These are phyloP conservation scores for Hordeum pubiflorum DNA, from an alignment of 202 grass and related monocot genomes.

Conservation along the genomic window DNA sequence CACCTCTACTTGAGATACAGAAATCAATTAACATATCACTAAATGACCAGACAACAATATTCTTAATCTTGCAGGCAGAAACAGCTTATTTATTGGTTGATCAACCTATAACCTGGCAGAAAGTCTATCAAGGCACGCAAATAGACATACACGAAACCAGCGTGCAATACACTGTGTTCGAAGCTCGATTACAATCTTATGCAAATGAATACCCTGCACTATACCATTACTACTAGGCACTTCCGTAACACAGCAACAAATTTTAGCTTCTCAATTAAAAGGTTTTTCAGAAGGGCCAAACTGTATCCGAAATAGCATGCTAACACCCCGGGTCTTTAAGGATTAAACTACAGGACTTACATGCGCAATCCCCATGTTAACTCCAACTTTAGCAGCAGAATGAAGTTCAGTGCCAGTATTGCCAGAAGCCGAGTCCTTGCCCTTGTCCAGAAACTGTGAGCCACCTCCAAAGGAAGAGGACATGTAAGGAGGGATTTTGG, in stretches of 20 bases:
- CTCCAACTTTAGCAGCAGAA: slow-evolving; percentile 50
- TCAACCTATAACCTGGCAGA: slow-evolving; percentile 13
- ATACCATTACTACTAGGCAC: not conserved
- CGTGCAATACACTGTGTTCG: not conserved
- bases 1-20: slow-evolving; percentile 14
- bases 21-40: slow-evolving; percentile 13
- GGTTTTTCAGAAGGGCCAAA: not conserved
- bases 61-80: slow-evolving; percentile 1
- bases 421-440: slow-evolving; percentile 60
- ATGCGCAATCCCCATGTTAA: slow-evolving; percentile 28
- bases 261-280: not conserved
- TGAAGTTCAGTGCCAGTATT: slow-evolving; percentile 50
- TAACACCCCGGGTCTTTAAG: slow-evolving; percentile 4
- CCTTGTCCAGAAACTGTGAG: slow-evolving; percentile 75
- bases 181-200: slow-evolving; percentile 4
- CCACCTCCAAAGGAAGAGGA: slow-evolving; percentile 62
- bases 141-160: not conserved
- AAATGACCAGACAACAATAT: slow-evolving; percentile 19
- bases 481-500: slow-evolving; percentile 39
- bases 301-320: not conserved
- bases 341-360: slow-evolving; percentile 27
- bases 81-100: slow-evolving; percentile 18
- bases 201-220: not conserved
- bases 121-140: slow-evolving; percentile 4
- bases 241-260: not conserved